A percentile compares a stretch with the other conserved stretches of the same genome.
phyloP scores from a whole-genome alignment of 208 protist genomes.

The Leishmania tarentolae region DNA sequence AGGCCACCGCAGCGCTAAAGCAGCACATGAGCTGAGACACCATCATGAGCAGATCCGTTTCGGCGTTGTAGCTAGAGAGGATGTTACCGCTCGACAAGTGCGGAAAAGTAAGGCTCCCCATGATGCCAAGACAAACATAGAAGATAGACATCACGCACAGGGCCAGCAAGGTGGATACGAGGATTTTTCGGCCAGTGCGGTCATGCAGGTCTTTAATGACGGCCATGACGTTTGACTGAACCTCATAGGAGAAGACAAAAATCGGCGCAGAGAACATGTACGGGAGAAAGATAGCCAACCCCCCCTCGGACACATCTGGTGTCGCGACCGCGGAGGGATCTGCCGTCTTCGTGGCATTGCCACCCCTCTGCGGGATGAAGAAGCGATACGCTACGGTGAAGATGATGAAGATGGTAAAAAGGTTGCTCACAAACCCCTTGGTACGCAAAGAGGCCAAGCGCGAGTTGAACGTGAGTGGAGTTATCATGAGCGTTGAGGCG shows the following conservation, averaged over 20 bases:
- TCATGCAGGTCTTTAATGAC: slow-evolving; percentile 84
- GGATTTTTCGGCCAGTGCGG: slow-evolving; percentile 59
- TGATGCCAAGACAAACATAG: slow-evolving; percentile 58
- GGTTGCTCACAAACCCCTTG: slow-evolving; percentile 75
- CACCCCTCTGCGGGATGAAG: slow-evolving; percentile 37
- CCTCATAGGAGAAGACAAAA: slow-evolving; percentile 84
- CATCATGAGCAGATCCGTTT: slow-evolving; percentile 65
- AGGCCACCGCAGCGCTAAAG: slow-evolving; percentile 71
- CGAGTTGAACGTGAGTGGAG: slow-evolving; percentile 78
- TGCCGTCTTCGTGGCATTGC: background rate
- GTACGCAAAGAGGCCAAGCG: slow-evolving; percentile 77
- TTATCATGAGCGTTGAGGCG: slow-evolving; percentile 52
- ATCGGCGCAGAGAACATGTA: slow-evolving; percentile 76
- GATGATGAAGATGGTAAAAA: slow-evolving; percentile 76
- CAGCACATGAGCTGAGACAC: slow-evolving; percentile 73
- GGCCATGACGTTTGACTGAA: slow-evolving; percentile 83
- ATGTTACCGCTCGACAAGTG: slow-evolving; percentile 67
- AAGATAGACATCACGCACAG: slow-evolving; percentile 57
- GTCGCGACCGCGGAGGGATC: background rate
- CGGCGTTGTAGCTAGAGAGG: slow-evolving; percentile 57
- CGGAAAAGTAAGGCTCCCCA: slow-evolving; percentile 70
- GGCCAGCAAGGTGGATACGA: slow-evolving; percentile 65
- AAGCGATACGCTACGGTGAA: slow-evolving; percentile 67
- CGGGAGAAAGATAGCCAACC: slow-evolving; percentile 33
- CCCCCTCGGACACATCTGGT: slow-evolving; percentile 11